A percentile compares a stretch with the other conserved stretches of the same genome.
Evolutionary conservation across 345 rosid species (phyloP).

Genomic region (Brassica napus): DNA sequence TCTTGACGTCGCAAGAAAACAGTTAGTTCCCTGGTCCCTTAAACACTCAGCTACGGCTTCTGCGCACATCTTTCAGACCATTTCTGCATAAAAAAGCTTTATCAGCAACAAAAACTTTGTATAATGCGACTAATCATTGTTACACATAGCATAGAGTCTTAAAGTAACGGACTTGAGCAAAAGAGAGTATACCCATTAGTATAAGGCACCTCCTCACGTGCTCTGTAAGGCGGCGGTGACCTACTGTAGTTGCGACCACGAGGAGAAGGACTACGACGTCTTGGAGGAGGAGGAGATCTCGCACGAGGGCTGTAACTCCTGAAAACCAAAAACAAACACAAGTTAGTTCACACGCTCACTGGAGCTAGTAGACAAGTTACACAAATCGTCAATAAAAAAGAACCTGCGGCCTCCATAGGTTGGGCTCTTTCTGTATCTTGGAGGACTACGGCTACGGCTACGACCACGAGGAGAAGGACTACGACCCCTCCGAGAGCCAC

Average conservation of each 20-base stretch:
- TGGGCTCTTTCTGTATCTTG: constrained; percentile 85
- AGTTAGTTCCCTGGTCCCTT: constrained; percentile 40
- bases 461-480: constrained; percentile 39
- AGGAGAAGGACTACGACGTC: constrained; percentile 86
- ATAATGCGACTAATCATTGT: neutral
- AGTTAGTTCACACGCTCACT: neutral
- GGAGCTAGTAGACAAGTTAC: neutral
- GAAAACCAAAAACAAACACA: constrained; percentile 20
- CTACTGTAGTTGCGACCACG: constrained; percentile 82
- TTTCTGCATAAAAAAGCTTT: constrained; percentile 51
- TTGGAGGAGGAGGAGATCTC: constrained; percentile 63
- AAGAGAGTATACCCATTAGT: constrained; percentile 73
- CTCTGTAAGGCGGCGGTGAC: constrained; percentile 86
- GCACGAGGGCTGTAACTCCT: constrained; percentile 96
- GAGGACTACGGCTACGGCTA: constrained; percentile 75
- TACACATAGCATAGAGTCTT: neutral
- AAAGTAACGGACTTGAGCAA: neutral
- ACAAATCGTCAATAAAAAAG: neutral
- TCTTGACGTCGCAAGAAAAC: constrained; percentile 23
- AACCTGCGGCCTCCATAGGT: constrained; percentile 74
- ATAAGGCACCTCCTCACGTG: constrained; percentile 77
- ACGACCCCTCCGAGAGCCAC: constrained; percentile 63
- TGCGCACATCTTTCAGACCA: constrained; percentile 72
- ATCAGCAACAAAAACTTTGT: no score
- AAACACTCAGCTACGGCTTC: constrained; percentile 77